Evolutionary conservation across 805 yeast species (phyloP).

Genomic region (Yarrowia sp.): DNA sequence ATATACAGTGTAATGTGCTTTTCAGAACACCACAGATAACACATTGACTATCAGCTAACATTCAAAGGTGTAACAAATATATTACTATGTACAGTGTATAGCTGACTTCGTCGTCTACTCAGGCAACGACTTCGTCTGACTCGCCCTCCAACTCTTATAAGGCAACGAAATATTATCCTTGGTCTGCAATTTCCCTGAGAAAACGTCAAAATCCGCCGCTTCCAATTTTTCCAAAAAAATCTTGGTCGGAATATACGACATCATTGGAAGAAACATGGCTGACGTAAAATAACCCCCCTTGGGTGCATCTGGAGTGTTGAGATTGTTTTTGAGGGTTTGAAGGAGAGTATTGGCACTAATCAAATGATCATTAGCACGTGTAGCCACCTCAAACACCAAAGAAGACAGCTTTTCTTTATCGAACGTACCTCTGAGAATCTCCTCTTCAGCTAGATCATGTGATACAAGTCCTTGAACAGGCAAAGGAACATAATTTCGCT

Average conservation of each 20-base stretch:
- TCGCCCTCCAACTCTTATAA: constrained; percentile 8
- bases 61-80: no score
- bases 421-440: constrained; percentile 41
- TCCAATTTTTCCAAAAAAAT: constrained; percentile 63
- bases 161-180: constrained; percentile 8
- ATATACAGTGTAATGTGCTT: no score
- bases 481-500: constrained; percentile 52
- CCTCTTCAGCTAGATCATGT: constrained; percentile 61
- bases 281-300: constrained; percentile 45
- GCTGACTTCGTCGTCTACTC: neutral
- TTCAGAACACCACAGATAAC: no score
- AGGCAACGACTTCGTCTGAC: neutral
- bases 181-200: constrained; percentile 31
- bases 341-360: constrained; percentile 64
- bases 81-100: no score
- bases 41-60: no score
- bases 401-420: constrained; percentile 49
- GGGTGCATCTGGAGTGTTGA: constrained; percentile 37
- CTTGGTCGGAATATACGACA: constrained; percentile 64
- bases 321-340: constrained; percentile 41
- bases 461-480: constrained; percentile 62
- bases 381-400: constrained; percentile 66
- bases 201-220: constrained; percentile 61
- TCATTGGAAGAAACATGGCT: constrained; percentile 62
- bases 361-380: constrained; percentile 76